These are phyloP conservation scores for Stromatinia cepivora DNA, from an alignment of 2,329 filamentous ascomycete genomes.

Conservation along the genomic window DNA sequence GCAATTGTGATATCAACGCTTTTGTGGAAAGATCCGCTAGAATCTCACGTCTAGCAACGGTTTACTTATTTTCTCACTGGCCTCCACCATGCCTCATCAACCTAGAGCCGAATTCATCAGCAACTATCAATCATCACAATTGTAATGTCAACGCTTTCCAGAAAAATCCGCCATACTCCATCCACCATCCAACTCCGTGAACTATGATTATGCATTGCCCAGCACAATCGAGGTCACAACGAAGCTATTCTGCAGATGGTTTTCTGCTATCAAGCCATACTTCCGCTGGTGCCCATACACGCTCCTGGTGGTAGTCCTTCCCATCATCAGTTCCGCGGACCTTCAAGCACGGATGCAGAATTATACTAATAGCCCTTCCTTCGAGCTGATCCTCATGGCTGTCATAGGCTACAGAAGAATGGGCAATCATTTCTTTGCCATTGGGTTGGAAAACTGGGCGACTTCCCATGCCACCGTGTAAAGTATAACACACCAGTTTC, in stretches of 20 bases:
- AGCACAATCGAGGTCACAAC: neutral
- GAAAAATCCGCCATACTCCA: neutral
- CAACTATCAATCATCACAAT: neutral
- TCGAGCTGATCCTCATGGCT: constrained; percentile 24
- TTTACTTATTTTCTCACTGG: neutral
- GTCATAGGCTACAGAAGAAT: constrained; percentile 27
- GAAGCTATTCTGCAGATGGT: neutral
- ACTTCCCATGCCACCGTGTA: neutral
- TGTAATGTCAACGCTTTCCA: neutral
- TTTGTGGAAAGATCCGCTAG: neutral
- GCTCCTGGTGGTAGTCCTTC: constrained; percentile 27
- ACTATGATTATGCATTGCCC: neutral
- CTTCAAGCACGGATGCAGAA: constrained; percentile 29
- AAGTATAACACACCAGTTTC: constrained; percentile 18
- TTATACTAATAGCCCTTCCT: constrained; percentile 23
- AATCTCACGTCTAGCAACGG: neutral
- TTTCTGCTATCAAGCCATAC: constrained; percentile 31
- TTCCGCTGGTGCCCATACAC: constrained; percentile 28
- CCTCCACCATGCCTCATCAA: neutral
- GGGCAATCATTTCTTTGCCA: constrained; percentile 4
- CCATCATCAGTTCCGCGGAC: constrained; percentile 30
- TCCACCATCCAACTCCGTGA: neutral
- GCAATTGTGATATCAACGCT: constrained; percentile 1
- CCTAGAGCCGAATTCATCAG: neutral
- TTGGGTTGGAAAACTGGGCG: constrained; percentile 19